Percentiles rank a stretch among this genome's conserved stretches.
Conservation (phyloP, 1,284 basidiomycete genomes). For the Tremellales sp. region DNA sequence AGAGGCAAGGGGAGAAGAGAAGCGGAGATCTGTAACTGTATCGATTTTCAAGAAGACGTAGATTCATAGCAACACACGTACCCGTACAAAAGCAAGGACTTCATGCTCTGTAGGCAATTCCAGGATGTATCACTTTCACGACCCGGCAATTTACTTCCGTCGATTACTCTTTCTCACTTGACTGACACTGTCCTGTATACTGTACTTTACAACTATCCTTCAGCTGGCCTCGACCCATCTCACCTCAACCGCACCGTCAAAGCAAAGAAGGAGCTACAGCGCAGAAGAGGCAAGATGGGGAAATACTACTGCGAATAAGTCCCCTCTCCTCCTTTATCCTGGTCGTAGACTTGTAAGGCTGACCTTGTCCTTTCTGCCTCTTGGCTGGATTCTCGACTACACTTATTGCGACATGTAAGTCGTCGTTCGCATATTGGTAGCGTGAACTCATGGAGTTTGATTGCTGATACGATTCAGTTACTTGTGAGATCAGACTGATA, state of each 20-base stretch:
- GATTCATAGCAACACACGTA: too few species aligned
- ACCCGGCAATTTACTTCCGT: too few species aligned
- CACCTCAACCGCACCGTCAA: too few species aligned
- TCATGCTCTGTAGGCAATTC: not conserved
- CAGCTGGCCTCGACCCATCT: too few species aligned
- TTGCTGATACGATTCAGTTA: not conserved
- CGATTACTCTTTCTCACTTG: too few species aligned
- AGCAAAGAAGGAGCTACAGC: too few species aligned
- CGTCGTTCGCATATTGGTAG: not conserved
- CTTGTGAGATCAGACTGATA: not conserved
- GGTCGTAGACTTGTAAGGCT: not conserved
- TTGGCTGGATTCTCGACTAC: not conserved
- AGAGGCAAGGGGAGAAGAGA: not conserved
- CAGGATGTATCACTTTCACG: not conserved
- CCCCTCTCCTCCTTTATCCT: not conserved
- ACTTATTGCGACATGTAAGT: constrained; percentile 1
- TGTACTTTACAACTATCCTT: too few species aligned
- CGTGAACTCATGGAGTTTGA: not conserved
- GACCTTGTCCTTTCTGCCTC: not conserved
- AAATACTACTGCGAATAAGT: constrained; percentile 23
- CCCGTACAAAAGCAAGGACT: too few species aligned
- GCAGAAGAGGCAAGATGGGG: too few species aligned
- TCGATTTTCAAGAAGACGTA: not conserved
- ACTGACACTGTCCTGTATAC: too few species aligned
- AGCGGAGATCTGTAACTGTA: not conserved